Conservation (phyloP, 768 basidiomycete genomes). For the Floccularia luteovirens region DNA sequence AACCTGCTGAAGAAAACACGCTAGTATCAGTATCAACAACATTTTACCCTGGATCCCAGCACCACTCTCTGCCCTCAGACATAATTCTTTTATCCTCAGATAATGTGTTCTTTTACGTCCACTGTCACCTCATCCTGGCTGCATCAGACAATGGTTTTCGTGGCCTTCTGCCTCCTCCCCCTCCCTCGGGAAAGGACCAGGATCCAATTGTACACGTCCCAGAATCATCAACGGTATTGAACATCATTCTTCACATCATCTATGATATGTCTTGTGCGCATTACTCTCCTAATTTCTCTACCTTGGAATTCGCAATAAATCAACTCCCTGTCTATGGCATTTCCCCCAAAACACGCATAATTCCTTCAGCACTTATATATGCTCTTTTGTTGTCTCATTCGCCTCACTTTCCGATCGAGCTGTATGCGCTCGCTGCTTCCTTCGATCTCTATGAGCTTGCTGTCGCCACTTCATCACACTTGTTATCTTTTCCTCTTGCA, state of each 20-base stretch:
- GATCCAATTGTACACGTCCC: conserved; percentile 52
- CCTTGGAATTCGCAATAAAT: conserved; percentile 48
- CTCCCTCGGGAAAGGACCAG: conserved; percentile 29
- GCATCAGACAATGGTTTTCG: conserved; percentile 63
- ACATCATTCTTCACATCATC: conserved; percentile 64
- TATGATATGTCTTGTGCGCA: conserved; percentile 71
- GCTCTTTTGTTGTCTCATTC: conserved; percentile 59
- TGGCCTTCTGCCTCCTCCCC: conserved; percentile 39
- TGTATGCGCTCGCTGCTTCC: conserved; percentile 65
- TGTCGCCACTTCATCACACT: conserved; percentile 64
- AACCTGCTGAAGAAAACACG: conserved; percentile 24
- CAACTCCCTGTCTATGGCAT: conserved; percentile 57
- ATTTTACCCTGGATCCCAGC: conserved; percentile 66
- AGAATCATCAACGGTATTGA: conserved; percentile 56
- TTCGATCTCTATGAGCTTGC: conserved; percentile 69
- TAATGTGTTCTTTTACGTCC: conserved; percentile 80
- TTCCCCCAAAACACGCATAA: conserved; percentile 34
- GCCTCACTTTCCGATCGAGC: conserved; percentile 58
- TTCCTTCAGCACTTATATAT: conserved; percentile 49
- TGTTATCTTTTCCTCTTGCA: conserved; percentile 64
- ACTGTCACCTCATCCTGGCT: conserved; percentile 46
- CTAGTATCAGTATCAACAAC: conserved; percentile 77
- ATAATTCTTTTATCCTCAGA: conserved; percentile 64
- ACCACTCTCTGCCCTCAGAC: conserved; percentile 50
- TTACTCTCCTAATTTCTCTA: conserved; percentile 61